A percentile compares a stretch with the other conserved stretches of the same genome.
These are phyloP conservation scores for Periconia macrospinosa DNA, from an alignment of 2,329 filamentous ascomycete genomes.

Conservation along the genomic window DNA sequence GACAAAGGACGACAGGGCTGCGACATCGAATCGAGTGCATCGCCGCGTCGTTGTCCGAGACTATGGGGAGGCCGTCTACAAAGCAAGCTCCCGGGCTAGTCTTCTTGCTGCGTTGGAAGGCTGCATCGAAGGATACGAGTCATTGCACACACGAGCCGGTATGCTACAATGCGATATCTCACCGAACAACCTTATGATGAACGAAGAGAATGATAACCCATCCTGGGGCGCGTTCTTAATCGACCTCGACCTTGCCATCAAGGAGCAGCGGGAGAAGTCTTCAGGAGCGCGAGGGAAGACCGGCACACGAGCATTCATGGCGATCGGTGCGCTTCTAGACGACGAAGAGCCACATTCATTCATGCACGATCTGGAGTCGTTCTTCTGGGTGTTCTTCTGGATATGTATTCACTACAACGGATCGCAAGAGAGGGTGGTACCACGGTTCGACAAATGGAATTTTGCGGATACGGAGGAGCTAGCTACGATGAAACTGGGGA, in stretches of 20 bases:
- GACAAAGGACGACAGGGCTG: slow-evolving; percentile 8
- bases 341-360: slow-evolving; percentile 46
- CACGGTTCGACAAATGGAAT: too few species aligned
- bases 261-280: slow-evolving; percentile 31
- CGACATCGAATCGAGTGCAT: slow-evolving; percentile 44
- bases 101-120: slow-evolving; percentile 43
- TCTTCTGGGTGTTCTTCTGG: too few species aligned
- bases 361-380: slow-evolving; percentile 53
- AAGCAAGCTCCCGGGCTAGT: slow-evolving; percentile 41
- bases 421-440: too few species aligned
- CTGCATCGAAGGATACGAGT: slow-evolving; percentile 45
- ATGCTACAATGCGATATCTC: slow-evolving; percentile 51
- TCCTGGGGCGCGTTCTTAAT: slow-evolving; percentile 48
- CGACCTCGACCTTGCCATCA: slow-evolving; percentile 45
- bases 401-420: too few species aligned
- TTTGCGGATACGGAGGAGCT: too few species aligned
- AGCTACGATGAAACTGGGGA: too few species aligned
- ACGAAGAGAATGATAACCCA: slow-evolving; percentile 45
- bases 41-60: slow-evolving; percentile 46
- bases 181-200: slow-evolving; percentile 52
- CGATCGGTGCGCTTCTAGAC: slow-evolving; percentile 45
- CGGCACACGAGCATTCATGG: slow-evolving; percentile 52
- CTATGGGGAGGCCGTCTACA: slow-evolving; percentile 48
- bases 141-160: slow-evolving; percentile 24
- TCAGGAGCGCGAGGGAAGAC: slow-evolving; percentile 48